Percentiles rank a stretch among this genome's conserved stretches.
Conservation (phyloP, 331 rosid species). For the Pyrus hybrid region DNA sequence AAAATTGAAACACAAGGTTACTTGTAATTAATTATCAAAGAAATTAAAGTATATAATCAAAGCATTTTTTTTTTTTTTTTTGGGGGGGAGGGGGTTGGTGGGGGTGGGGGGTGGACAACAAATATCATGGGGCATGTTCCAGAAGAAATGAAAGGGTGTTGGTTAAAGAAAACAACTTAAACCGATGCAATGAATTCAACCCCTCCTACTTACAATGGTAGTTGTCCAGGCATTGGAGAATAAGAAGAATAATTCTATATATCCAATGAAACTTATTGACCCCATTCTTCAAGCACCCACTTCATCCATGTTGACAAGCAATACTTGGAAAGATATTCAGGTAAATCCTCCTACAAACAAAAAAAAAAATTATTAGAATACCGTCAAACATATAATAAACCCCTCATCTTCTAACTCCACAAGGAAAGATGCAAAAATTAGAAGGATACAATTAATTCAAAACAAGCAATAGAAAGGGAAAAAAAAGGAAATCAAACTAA, state of each 20-base stretch:
- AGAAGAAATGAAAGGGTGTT: neutral
- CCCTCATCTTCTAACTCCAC: neutral
- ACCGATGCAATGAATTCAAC: neutral
- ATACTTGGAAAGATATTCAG: conserved; percentile 62
- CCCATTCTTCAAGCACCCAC: conserved; percentile 43
- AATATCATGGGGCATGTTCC: neutral
- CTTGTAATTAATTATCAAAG: neutral
- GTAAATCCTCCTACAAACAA: conserved; percentile 78
- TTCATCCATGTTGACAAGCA: conserved; percentile 71
- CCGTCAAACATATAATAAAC: neutral
- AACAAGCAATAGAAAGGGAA: neutral
- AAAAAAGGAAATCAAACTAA: neutral
- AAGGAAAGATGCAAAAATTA: neutral
- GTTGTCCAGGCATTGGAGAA: neutral
- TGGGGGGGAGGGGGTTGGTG: too few relatives aligned
- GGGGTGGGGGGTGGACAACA: too few relatives aligned
- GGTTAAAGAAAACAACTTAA: neutral
- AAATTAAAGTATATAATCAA: neutral
- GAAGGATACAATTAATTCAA: neutral
- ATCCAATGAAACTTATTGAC: conserved; percentile 3
- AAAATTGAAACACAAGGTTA: neutral
- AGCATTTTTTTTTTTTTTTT: too few relatives aligned
- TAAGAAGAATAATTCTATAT: neutral
- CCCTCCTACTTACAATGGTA: neutral
- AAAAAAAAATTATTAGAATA: conserved; percentile 18